A percentile compares a stretch with the other conserved stretches of the same genome.
phyloP scores from a whole-genome alignment of 2,329 filamentous ascomycete genomes.

The Cryphonectria japonica region DNA sequence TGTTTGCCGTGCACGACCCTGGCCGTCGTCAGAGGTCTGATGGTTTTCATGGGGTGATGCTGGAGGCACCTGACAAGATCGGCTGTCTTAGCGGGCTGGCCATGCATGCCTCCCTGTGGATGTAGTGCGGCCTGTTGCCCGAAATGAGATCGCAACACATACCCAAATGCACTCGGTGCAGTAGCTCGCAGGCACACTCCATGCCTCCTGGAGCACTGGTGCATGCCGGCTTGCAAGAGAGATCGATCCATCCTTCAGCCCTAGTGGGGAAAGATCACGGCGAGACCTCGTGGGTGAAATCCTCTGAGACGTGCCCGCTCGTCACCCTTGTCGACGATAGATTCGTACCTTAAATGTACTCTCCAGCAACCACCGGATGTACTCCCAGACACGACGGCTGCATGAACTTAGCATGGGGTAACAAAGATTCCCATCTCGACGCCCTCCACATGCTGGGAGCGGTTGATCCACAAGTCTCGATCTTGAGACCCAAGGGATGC shows the following conservation, averaged over 20 bases:
- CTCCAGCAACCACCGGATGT: not conserved
- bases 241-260: constrained; percentile 23
- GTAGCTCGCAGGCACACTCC: not conserved
- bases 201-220: not conserved
- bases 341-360: constrained; percentile 1
- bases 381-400: not conserved
- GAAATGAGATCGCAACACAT: not conserved
- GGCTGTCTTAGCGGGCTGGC: not conserved
- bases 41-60: not conserved
- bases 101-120: not conserved
- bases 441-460: not conserved
- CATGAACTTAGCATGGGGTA: not conserved
- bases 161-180: not conserved
- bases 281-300: not conserved
- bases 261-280: constrained; percentile 15
- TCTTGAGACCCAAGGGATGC: not conserved
- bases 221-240: constrained; percentile 8
- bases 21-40: not conserved
- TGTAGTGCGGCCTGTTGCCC: not conserved
- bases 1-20: not conserved
- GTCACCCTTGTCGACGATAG: not conserved
- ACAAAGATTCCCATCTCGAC: not conserved
- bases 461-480: not conserved
- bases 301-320: not conserved
- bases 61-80: constrained; percentile 8